A percentile compares a stretch with the other conserved stretches of the same genome.
Evolutionary conservation across 1,284 basidiomycete species (phyloP).

Genomic region (Laetiporus sulphureus): DNA sequence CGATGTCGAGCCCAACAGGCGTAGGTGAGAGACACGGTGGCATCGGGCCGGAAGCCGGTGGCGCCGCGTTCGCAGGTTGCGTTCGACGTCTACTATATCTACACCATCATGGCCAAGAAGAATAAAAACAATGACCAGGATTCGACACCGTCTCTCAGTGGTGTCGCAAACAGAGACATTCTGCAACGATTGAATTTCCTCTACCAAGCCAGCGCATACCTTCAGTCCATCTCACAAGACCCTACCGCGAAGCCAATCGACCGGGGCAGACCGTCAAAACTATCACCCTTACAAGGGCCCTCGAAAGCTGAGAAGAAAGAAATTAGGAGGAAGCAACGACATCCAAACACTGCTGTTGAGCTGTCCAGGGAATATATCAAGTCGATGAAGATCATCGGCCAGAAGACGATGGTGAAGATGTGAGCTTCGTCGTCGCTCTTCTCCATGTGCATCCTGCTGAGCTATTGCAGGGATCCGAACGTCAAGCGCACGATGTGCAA

Average conservation of each 20-base stretch:
- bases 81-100: too few relatives aligned
- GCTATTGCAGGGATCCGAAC: constrained; percentile 55
- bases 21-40: too few relatives aligned
- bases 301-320: too few relatives aligned
- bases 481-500: constrained; percentile 75
- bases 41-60: too few relatives aligned
- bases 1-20: too few relatives aligned
- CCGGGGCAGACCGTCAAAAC: background rate
- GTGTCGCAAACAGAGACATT: constrained; percentile 60
- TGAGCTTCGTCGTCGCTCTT: too few relatives aligned
- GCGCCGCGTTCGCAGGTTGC: too few relatives aligned
- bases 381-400: constrained; percentile 63
- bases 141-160: constrained; percentile 41
- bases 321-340: constrained; percentile 22
- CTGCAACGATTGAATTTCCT: constrained; percentile 79
- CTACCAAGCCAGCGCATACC: constrained; percentile 70
- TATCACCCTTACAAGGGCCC: background rate
- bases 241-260: background rate
- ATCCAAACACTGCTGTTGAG: constrained; percentile 35
- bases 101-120: constrained; percentile 74
- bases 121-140: constrained; percentile 47
- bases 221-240: constrained; percentile 35
- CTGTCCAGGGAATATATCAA: constrained; percentile 57
- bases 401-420: constrained; percentile 73
- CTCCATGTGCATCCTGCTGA: background rate